Conservation (phyloP, 352 stramenopile species). For the Globisporangium irregulare region DNA sequence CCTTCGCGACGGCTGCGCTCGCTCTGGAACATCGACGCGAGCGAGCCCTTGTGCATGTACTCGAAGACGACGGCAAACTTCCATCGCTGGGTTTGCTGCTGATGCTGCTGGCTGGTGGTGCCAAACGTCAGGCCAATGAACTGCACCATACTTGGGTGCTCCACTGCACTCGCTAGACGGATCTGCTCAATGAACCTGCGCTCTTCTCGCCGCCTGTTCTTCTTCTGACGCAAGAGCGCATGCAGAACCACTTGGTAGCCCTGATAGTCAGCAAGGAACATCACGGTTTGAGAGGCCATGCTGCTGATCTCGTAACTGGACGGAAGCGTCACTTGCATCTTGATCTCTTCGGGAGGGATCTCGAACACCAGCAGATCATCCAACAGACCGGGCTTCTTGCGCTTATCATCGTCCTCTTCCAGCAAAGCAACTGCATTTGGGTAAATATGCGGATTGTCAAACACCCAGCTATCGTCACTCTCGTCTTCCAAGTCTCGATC, state of each 20-base stretch:
- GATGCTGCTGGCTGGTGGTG: conserved; percentile 24
- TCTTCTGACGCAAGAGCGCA: conserved; percentile 50
- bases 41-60: conserved; percentile 67
- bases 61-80: conserved; percentile 72
- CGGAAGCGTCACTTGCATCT: conserved; percentile 35
- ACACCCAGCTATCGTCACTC: conserved; percentile 45
- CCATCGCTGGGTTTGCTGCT: conserved; percentile 33
- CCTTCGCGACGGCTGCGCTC: conserved; percentile 59
- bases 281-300: conserved; percentile 17
- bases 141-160: conserved; percentile 71
- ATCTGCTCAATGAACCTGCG: conserved; percentile 67
- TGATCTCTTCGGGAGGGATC: conserved; percentile 67
- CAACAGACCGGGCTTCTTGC: conserved; percentile 47
- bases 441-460: conserved; percentile 34
- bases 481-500: conserved; percentile 39
- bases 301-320: conserved; percentile 3
- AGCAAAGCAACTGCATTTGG: conserved; percentile 54
- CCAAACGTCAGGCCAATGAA: conserved; percentile 77
- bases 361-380: conserved; percentile 77
- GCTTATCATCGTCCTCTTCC: conserved; percentile 46
- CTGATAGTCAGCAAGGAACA: conserved; percentile 69
- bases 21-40: conserved; percentile 53
- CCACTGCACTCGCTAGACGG: conserved; percentile 49
- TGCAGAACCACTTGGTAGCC: conserved; percentile 68
- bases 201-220: conserved; percentile 34